Evolutionary conservation across 768 basidiomycete species (phyloP).

Genomic region (Phanerochaete sordida): DNA sequence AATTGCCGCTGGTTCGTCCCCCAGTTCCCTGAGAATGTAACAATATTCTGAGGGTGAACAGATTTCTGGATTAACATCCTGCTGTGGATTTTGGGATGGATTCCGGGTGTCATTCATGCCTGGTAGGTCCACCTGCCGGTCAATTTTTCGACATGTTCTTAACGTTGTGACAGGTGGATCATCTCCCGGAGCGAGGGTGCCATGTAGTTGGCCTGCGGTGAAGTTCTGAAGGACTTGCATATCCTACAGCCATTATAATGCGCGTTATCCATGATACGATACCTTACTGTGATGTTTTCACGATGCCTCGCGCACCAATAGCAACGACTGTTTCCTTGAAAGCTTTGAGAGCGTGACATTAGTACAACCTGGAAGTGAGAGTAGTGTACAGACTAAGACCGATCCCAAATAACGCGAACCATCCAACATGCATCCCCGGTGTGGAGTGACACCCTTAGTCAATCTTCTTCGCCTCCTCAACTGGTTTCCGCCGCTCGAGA

Average conservation of each 20-base stretch:
- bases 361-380: background rate
- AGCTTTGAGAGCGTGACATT: background rate
- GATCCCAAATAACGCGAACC: background rate
- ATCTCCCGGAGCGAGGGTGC: constrained; percentile 28
- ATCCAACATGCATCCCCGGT: background rate
- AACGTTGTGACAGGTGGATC: constrained; percentile 25
- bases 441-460: constrained; percentile 24
- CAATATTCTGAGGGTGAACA: constrained; percentile 4
- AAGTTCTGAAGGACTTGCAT: too few relatives aligned
- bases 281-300: background rate
- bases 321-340: background rate
- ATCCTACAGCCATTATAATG: background rate
- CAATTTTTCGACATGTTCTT: background rate
- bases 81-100: constrained; percentile 42
- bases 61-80: constrained; percentile 37
- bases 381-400: constrained; percentile 2
- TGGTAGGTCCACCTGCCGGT: constrained; percentile 24
- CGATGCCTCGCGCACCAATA: background rate
- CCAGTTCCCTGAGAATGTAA: background rate
- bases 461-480: constrained; percentile 37
- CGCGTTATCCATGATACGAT: background rate
- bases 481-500: constrained; percentile 43
- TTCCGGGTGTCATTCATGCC: constrained; percentile 41
- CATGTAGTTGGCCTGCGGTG: constrained; percentile 16
- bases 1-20: constrained; percentile 21